Evolutionary conservation across 345 rosid genomes (phyloP).

Genomic region (Hirschfeldia incana): DNA sequence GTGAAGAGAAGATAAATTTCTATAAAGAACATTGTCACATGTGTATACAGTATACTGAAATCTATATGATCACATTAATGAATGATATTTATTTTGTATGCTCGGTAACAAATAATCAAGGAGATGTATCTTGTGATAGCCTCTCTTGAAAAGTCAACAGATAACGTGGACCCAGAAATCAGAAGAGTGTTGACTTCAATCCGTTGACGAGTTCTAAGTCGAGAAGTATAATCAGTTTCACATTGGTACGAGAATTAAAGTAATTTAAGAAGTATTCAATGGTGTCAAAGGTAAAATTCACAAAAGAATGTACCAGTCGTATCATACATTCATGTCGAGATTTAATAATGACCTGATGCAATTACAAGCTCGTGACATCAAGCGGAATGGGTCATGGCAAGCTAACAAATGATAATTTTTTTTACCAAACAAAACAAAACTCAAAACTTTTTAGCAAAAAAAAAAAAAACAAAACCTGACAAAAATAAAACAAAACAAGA

Average conservation of each 20-base stretch:
- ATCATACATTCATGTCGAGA: not conserved
- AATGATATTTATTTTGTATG: conserved; percentile 24
- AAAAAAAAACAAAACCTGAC: not conserved
- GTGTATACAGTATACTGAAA: conserved; percentile 36
- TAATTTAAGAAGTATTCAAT: not conserved
- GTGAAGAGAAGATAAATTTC: conserved; percentile 19
- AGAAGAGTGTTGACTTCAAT: conserved; percentile 32
- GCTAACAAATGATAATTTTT: conserved; percentile 15
- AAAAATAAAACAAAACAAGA: too few relatives aligned
- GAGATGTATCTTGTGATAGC: conserved; percentile 6
- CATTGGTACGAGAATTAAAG: not conserved
- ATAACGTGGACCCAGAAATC: conserved; percentile 4
- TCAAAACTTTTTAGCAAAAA: too few relatives aligned
- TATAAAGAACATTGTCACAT: conserved; percentile 38
- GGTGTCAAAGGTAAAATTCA: not conserved
- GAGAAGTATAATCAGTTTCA: not conserved
- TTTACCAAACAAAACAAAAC: not conserved
- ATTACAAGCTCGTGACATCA: conserved; percentile 22
- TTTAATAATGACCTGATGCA: conserved; percentile 13
- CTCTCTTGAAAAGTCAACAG: conserved; percentile 24
- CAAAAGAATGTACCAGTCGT: conserved; percentile 8
- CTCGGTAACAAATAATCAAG: conserved; percentile 3
- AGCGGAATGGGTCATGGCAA: conserved; percentile 23
- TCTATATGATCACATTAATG: conserved; percentile 18
- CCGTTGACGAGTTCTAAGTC: conserved; percentile 11